Evolutionary conservation across 495 filamentous ascomycete genomes (phyloP).

Genomic region (Penicillium maclennaniae): DNA sequence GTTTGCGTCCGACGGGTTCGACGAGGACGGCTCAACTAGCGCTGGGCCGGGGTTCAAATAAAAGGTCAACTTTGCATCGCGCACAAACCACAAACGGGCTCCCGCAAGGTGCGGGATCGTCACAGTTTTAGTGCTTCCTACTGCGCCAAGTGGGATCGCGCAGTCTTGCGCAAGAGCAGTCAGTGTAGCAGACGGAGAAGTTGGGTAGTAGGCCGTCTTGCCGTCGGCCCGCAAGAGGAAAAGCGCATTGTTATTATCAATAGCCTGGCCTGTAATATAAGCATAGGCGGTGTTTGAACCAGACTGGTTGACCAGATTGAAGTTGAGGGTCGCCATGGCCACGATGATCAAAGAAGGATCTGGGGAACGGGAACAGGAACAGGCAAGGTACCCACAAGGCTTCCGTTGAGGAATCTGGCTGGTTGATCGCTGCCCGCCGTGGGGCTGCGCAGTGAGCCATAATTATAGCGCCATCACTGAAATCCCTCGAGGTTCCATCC

Average conservation of each 20-base stretch:
- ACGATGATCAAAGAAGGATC: background rate
- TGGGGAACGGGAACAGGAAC: background rate
- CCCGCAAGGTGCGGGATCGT: slow-evolving; percentile 66
- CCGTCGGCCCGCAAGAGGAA: slow-evolving; percentile 62
- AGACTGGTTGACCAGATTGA: slow-evolving; percentile 62
- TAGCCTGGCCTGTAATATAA: slow-evolving; percentile 65
- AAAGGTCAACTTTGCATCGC: slow-evolving; percentile 60
- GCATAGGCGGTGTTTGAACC: slow-evolving; percentile 58
- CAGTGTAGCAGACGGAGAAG: slow-evolving; percentile 42
- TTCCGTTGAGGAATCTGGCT: slow-evolving; percentile 4
- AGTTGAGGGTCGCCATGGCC: slow-evolving; percentile 46
- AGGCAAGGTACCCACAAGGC: slow-evolving; percentile 10
- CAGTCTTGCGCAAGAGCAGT: slow-evolving; percentile 49
- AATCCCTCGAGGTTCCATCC: background rate
- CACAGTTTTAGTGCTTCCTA: slow-evolving; percentile 54
- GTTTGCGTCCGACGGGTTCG: slow-evolving; percentile 63
- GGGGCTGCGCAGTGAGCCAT: slow-evolving; percentile 4
- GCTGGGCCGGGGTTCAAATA: slow-evolving; percentile 65
- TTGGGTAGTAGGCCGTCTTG: slow-evolving; percentile 52
- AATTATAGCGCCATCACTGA: slow-evolving; percentile 5
- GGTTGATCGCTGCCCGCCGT: background rate
- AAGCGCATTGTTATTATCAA: slow-evolving; percentile 56
- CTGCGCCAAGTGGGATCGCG: slow-evolving; percentile 58
- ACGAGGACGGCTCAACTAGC: slow-evolving; percentile 67
- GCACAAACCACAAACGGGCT: slow-evolving; percentile 67